Percentiles rank a stretch among this genome's conserved stretches.
These are phyloP conservation scores for Petasospora rhodanensis DNA, from an alignment of 1,139 yeast genomes.

Conservation along the genomic window DNA sequence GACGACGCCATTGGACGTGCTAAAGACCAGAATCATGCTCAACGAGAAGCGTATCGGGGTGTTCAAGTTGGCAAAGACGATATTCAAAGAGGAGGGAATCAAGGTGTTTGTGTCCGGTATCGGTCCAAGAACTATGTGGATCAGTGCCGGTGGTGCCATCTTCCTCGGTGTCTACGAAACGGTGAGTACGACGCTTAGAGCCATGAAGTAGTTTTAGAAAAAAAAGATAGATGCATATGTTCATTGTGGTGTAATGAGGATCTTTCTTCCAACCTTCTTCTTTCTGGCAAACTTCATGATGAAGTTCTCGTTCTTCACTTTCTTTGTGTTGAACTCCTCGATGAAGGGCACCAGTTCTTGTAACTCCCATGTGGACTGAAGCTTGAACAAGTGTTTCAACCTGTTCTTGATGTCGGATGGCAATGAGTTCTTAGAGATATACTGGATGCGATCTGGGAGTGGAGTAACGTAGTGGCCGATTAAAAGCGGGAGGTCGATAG, in stretches of 20 bases:
- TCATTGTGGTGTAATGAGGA: slow-evolving; percentile 28
- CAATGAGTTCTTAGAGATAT: slow-evolving; percentile 44
- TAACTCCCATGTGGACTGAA: slow-evolving; percentile 65
- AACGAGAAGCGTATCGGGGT: slow-evolving; percentile 48
- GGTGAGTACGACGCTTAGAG: slow-evolving; percentile 37
- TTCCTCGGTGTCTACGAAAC: slow-evolving; percentile 91
- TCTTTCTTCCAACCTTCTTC: slow-evolving; percentile 49
- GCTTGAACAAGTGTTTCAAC: slow-evolving; percentile 55
- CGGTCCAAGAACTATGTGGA: slow-evolving; percentile 96
- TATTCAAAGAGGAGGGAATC: slow-evolving; percentile 63
- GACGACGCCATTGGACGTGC: slow-evolving; percentile 90
- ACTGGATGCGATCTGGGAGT: slow-evolving; percentile 41
- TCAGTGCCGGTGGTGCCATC: slow-evolving; percentile 96
- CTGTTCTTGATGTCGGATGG: slow-evolving; percentile 50
- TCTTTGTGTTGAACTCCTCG: slow-evolving; percentile 47
- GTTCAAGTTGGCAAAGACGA: slow-evolving; percentile 38
- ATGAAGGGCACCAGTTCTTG: slow-evolving; percentile 72
- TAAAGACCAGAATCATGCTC: slow-evolving; percentile 89
- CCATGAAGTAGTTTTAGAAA: too few species aligned
- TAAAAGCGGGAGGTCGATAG: slow-evolving; percentile 48
- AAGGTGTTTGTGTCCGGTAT: slow-evolving; percentile 73
- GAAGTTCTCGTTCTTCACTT: slow-evolving; percentile 61
- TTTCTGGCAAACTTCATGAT: slow-evolving; percentile 74
- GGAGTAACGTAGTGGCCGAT: slow-evolving; percentile 54
- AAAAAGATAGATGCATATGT: too few species aligned